These are phyloP conservation scores for Epicoccum sorghinum DNA, from an alignment of 2,329 filamentous ascomycete species.

Conservation along the genomic window DNA sequence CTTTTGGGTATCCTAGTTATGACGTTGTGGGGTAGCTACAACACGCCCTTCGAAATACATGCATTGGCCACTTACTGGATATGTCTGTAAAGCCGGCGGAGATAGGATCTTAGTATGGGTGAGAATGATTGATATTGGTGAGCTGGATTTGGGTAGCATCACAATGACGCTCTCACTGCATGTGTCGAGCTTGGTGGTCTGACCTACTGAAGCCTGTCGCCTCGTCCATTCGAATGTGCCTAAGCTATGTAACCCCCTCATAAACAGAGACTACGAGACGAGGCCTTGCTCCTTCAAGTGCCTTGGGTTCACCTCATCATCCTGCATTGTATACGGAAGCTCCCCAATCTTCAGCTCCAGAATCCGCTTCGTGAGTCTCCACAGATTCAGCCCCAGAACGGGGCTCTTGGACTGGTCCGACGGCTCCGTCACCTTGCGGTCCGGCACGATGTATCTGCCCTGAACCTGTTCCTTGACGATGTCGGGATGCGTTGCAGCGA, in stretches of 20 bases:
- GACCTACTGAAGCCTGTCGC: too few species aligned
- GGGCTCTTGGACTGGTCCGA: constrained; percentile 53
- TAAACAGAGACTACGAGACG: background rate
- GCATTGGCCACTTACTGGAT: background rate
- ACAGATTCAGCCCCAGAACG: constrained; percentile 52
- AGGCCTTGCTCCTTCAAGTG: constrained; percentile 5
- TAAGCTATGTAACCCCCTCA: too few species aligned
- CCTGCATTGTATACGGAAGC: constrained; percentile 38
- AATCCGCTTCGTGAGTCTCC: constrained; percentile 54
- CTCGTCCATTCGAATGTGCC: too few species aligned
- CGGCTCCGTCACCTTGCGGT: constrained; percentile 54
- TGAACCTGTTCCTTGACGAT: constrained; percentile 53
- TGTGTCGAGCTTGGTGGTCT: too few species aligned
- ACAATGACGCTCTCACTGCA: too few species aligned
- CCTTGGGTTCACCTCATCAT: constrained; percentile 4
- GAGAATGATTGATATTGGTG: too few species aligned
- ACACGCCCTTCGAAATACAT: constrained; percentile 23
- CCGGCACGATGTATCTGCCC: constrained; percentile 57
- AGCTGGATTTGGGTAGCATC: too few species aligned
- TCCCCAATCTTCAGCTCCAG: constrained; percentile 50
- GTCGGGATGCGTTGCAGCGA: constrained; percentile 55
- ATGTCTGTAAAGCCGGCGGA: background rate
- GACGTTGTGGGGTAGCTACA: constrained; percentile 19
- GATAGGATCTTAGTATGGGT: background rate
- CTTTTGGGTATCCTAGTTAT: constrained; percentile 8